phyloP scores from a whole-genome alignment of 1,284 basidiomycete species.

The Sporisorium reilianum region DNA sequence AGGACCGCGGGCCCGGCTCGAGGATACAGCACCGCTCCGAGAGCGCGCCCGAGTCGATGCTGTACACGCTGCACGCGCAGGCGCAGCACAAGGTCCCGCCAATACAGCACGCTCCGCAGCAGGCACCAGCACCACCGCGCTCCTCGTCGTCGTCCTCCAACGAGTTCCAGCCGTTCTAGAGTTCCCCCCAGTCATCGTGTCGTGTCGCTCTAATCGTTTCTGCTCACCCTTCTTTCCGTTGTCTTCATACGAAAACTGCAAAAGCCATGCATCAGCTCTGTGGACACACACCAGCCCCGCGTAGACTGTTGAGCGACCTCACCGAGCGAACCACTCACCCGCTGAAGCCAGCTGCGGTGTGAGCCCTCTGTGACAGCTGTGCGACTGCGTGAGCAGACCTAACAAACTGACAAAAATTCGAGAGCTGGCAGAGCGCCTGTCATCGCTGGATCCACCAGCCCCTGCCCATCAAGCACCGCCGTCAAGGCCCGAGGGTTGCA shows the following conservation, averaged over 20 bases:
- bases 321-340: too few relatives aligned
- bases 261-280: neutral
- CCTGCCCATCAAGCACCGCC: too few relatives aligned
- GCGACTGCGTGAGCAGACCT: too few relatives aligned
- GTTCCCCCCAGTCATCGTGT: neutral
- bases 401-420: too few relatives aligned
- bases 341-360: too few relatives aligned
- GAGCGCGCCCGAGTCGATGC: conserved; percentile 14
- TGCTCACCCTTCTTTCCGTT: too few relatives aligned
- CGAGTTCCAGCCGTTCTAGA: conserved; percentile 25
- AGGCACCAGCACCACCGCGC: neutral
- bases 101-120: neutral
- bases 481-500: too few relatives aligned
- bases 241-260: neutral
- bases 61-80: conserved; percentile 8
- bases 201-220: neutral
- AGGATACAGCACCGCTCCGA: conserved; percentile 10
- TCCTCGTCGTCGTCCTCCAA: conserved; percentile 12
- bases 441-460: too few relatives aligned
- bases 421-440: too few relatives aligned
- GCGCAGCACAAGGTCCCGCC: neutral
- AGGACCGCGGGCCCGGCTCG: conserved; percentile 76
- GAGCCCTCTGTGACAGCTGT: too few relatives aligned
- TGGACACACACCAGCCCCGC: too few relatives aligned
- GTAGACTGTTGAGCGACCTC: too few relatives aligned